Conservation (phyloP, 306 rosid species). For the Vigna unguiculata region DNA sequence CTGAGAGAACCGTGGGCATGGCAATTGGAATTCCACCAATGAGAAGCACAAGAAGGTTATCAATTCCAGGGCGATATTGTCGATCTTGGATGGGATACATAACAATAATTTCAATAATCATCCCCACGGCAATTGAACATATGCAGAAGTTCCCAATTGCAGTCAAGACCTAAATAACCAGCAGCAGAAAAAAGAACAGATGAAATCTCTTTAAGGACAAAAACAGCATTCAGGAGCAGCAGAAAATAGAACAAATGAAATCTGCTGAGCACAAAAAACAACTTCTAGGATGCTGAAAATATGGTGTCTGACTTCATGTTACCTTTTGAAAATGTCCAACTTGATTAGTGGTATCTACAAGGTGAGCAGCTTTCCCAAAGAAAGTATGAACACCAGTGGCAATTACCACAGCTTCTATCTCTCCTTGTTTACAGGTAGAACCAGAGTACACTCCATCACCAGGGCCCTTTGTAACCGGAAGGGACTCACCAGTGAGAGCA, state of each 20-base stretch:
- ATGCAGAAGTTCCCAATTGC: constrained; percentile 95
- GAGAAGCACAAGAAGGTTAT: constrained; percentile 91
- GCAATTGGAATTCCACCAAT: constrained; percentile 97
- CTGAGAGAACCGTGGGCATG: constrained; percentile 94
- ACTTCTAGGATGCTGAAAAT: not conserved
- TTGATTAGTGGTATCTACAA: constrained; percentile 90
- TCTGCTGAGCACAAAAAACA: not conserved
- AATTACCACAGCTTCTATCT: constrained; percentile 90
- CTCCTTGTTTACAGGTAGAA: constrained; percentile 95
- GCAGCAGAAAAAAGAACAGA: constrained; percentile 15
- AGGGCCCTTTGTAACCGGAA: constrained; percentile 88
- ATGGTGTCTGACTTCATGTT: constrained; percentile 25
- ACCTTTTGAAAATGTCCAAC: constrained; percentile 96
- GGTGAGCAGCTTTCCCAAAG: constrained; percentile 96
- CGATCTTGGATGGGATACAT: constrained; percentile 96
- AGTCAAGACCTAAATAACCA: constrained; percentile 81
- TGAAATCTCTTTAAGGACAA: not conserved
- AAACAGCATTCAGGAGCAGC: not conserved
- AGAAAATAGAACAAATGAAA: constrained; percentile 33
- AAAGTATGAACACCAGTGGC: constrained; percentile 96
- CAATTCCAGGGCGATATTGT: constrained; percentile 84
- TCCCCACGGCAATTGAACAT: constrained; percentile 90
- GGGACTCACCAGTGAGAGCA: constrained; percentile 90
- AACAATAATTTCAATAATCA: constrained; percentile 80
- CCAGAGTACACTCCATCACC: constrained; percentile 95